These are phyloP conservation scores for Cyclaneusma minus DNA, from an alignment of 2,329 filamentous ascomycete genomes.

Conservation along the genomic window DNA sequence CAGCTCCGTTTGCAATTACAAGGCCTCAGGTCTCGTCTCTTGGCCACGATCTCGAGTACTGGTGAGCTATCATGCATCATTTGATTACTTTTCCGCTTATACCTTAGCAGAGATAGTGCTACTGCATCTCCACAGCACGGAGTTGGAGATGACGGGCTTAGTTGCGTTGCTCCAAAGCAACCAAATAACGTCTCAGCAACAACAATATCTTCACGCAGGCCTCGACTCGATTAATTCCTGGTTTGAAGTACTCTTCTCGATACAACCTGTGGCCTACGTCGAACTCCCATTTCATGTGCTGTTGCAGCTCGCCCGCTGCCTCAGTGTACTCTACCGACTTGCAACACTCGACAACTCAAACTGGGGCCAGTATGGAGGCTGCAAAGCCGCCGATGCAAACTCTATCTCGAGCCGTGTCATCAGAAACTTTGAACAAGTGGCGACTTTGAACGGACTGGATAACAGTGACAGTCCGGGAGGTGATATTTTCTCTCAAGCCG, in stretches of 20 bases:
- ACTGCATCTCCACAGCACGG: slow-evolving; percentile 16
- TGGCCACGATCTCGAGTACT: neutral
- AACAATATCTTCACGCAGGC: slow-evolving; percentile 21
- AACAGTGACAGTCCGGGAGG: slow-evolving; percentile 1
- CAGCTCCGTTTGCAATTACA: neutral
- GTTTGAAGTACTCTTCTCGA: slow-evolving; percentile 21
- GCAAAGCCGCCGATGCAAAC: slow-evolving; percentile 21
- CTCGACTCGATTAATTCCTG: slow-evolving; percentile 21
- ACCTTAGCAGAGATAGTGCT: slow-evolving; percentile 18
- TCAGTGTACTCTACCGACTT: slow-evolving; percentile 24
- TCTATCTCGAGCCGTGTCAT: slow-evolving; percentile 18
- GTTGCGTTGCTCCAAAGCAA: slow-evolving; percentile 15
- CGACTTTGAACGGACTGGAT: neutral
- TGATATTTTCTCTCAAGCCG: slow-evolving; percentile 1
- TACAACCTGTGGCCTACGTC: slow-evolving; percentile 16
- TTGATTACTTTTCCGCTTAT: slow-evolving; percentile 8
- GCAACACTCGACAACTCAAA: slow-evolving; percentile 23
- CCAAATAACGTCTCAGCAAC: slow-evolving; percentile 16
- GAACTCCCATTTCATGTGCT: slow-evolving; percentile 20
- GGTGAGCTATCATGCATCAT: neutral
- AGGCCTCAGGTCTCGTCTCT: too few relatives aligned
- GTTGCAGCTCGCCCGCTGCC: slow-evolving; percentile 20
- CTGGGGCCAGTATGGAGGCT: slow-evolving; percentile 25
- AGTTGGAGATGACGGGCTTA: slow-evolving; percentile 20
- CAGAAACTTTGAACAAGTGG: slow-evolving; percentile 6